phyloP scores from a whole-genome alignment of 2,329 filamentous ascomycete genomes.

The Cytospora paraplurivora region DNA sequence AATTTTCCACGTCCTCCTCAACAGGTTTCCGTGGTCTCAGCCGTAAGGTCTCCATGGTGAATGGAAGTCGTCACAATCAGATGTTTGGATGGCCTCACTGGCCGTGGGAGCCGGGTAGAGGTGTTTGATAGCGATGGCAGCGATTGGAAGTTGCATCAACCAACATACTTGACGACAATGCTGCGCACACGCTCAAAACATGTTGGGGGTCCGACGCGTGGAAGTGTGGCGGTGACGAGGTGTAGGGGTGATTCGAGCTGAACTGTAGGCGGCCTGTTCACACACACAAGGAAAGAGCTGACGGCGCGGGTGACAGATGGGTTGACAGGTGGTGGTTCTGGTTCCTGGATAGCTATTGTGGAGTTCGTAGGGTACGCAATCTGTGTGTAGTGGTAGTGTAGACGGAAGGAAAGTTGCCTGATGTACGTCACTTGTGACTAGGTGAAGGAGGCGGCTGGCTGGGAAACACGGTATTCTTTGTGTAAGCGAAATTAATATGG shows the following conservation, averaged over 20 bases:
- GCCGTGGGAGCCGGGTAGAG: constrained; percentile 8
- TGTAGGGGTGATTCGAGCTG: constrained; percentile 3
- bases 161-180: constrained; percentile 21
- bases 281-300: constrained; percentile 5
- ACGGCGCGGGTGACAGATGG: background rate
- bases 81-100: constrained; percentile 20
- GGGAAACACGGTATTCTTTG: constrained; percentile 9
- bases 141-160: constrained; percentile 17
- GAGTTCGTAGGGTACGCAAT: background rate
- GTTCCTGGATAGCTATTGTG: constrained; percentile 19
- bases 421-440: constrained; percentile 26
- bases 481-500: constrained; percentile 9
- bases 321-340: constrained; percentile 19
- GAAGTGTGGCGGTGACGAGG: constrained; percentile 3
- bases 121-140: constrained; percentile 15
- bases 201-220: constrained; percentile 1
- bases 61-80: constrained; percentile 20
- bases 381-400: constrained; percentile 8
- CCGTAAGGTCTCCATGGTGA: constrained; percentile 56
- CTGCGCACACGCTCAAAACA: constrained; percentile 22
- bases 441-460: constrained; percentile 21
- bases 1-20: constrained; percentile 69
- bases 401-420: constrained; percentile 22
- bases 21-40: constrained; percentile 57
- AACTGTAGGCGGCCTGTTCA: background rate